Percentiles rank a stretch among this genome's conserved stretches.
phyloP scores from a whole-genome alignment of 2,329 filamentous ascomycete genomes.

The Aspergillus hortae region DNA sequence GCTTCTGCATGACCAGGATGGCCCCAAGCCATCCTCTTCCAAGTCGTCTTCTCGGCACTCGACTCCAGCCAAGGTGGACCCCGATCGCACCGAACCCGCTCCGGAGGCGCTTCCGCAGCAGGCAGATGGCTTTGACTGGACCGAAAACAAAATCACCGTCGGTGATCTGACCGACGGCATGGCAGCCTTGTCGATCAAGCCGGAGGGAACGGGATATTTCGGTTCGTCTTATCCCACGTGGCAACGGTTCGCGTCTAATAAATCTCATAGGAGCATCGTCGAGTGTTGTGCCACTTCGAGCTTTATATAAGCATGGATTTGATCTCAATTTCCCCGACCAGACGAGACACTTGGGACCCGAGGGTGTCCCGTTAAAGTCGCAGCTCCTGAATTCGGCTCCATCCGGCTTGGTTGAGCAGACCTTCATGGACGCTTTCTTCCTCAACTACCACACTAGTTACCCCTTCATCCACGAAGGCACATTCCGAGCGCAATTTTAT shows the following conservation, averaged over 20 bases:
- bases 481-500: conserved; percentile 46
- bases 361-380: conserved; percentile 34
- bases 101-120: conserved; percentile 44
- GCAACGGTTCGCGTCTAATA: conserved; percentile 3
- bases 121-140: conserved; percentile 38
- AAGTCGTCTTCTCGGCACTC: conserved; percentile 38
- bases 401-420: conserved; percentile 37
- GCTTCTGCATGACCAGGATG: conserved; percentile 35
- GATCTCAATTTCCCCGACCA: conserved; percentile 35
- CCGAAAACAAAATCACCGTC: conserved; percentile 36
- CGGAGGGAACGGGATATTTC: conserved; percentile 39
- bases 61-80: conserved; percentile 32
- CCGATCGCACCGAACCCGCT: conserved; percentile 32
- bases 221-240: conserved; percentile 17
- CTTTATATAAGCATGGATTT: conserved; percentile 37
- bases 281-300: conserved; percentile 38
- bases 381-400: conserved; percentile 36
- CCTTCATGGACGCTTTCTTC: conserved; percentile 47
- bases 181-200: conserved; percentile 39
- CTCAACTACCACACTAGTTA: conserved; percentile 46
- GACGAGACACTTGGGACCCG: conserved; percentile 17
- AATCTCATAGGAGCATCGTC: conserved; percentile 31
- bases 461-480: conserved; percentile 47
- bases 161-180: conserved; percentile 40
- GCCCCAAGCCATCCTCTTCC: conserved; percentile 30